Evolutionary conservation across 495 filamentous ascomycete species (phyloP).

Genomic region (Penicillium goetzii): DNA sequence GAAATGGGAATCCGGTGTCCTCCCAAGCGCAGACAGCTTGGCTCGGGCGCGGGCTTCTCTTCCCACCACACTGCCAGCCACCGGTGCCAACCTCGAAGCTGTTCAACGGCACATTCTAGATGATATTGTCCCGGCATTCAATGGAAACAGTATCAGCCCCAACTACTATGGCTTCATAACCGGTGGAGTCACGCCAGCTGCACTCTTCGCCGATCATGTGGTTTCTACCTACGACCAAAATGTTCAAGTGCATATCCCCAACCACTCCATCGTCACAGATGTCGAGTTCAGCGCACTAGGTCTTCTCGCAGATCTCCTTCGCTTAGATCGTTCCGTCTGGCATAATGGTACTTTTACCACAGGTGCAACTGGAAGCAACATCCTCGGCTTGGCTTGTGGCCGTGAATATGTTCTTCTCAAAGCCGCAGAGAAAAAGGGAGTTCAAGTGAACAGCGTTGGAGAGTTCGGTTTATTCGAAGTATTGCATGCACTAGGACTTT

Average conservation of each 20-base stretch:
- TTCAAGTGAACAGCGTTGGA: slow-evolving; percentile 57
- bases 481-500: slow-evolving; percentile 62
- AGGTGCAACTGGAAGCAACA: slow-evolving; percentile 84
- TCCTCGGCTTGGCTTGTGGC: slow-evolving; percentile 78
- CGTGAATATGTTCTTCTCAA: slow-evolving; percentile 65
- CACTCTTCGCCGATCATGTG: slow-evolving; percentile 79
- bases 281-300: slow-evolving; percentile 73
- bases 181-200: slow-evolving; percentile 79
- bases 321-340: slow-evolving; percentile 56
- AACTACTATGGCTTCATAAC: slow-evolving; percentile 90
- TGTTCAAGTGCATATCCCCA: slow-evolving; percentile 79
- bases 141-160: slow-evolving; percentile 60
- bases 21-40: slow-evolving; percentile 39
- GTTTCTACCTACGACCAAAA: slow-evolving; percentile 82
- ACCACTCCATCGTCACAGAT: slow-evolving; percentile 71
- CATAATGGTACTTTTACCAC: slow-evolving; percentile 77
- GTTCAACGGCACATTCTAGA: slow-evolving; percentile 56
- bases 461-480: slow-evolving; percentile 71
- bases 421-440: slow-evolving; percentile 41
- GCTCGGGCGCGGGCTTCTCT: slow-evolving; percentile 44
- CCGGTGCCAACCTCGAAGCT: slow-evolving; percentile 50
- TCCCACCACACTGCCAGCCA: slow-evolving; percentile 40
- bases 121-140: slow-evolving; percentile 69
- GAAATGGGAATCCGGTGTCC: slow-evolving; percentile 37
- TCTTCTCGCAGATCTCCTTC: slow-evolving; percentile 70